A percentile compares a stretch with the other conserved stretches of the same genome.
Evolutionary conservation across 2,329 filamentous ascomycete species (phyloP).

Genomic region (Colletotrichum graminicola): DNA sequence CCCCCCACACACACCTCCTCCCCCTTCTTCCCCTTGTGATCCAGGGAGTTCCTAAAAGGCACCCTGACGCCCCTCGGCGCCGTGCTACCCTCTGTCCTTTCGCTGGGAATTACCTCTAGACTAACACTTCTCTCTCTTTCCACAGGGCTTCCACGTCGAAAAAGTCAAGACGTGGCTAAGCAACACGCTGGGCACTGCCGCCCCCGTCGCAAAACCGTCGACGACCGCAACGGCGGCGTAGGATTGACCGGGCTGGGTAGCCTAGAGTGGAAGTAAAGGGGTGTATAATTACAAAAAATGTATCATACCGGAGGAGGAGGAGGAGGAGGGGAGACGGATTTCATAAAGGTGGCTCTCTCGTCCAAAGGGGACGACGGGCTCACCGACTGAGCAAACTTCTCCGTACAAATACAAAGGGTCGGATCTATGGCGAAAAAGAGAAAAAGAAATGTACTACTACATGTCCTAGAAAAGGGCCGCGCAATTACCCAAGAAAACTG

Average conservation of each 20-base stretch:
- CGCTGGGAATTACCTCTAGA: too few species aligned
- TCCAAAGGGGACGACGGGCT: neutral
- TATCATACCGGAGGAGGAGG: constrained; percentile 19
- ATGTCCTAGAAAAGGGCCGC: neutral
- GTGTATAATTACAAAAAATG: constrained; percentile 24
- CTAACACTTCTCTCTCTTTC: neutral
- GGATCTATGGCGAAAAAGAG: neutral
- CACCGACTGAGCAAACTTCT: neutral
- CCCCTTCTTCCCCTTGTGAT: too few species aligned
- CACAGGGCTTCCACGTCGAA: constrained; percentile 33
- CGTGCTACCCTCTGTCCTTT: neutral
- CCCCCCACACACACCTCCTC: too few species aligned
- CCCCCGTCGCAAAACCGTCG: neutral
- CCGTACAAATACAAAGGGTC: neutral
- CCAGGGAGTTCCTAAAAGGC: neutral
- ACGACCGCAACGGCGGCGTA: neutral
- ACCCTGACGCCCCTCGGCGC: too few species aligned
- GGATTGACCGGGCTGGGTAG: neutral
- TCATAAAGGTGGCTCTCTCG: neutral
- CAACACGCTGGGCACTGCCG: constrained; percentile 3
- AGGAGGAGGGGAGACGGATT: too few species aligned
- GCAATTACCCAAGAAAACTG: neutral
- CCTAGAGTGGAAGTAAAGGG: neutral
- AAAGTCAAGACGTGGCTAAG: constrained; percentile 32
- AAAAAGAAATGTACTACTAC: constrained; percentile 5